Base-by-base conservation (phyloP, 768 basidiomycete species). In the Russula olivacea region DNA sequence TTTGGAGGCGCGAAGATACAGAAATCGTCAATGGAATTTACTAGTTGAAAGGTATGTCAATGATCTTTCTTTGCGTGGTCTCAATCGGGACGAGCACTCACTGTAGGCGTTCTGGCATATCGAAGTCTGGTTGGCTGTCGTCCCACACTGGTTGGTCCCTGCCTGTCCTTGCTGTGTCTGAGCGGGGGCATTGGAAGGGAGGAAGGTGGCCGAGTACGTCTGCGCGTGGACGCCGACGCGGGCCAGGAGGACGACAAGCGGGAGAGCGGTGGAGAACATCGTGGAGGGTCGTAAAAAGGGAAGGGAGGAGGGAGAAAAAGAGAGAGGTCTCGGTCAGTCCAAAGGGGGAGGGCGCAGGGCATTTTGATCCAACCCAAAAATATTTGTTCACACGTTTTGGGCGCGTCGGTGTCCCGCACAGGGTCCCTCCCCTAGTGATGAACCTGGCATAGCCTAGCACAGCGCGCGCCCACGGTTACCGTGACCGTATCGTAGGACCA, bases 61-160 rank as follows among this genome's bases (percentile, higher is more conserved):
- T 25, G 14, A 25, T 3, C 43, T 21, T 17, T 58, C 5, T 15
- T 49, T 49, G 14, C 25, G 12, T 1, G 11, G 23, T 38, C 11
- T 12, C 2, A 21, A 11, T 9, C 38, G 25, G 15, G 14, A 11
- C 15, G 6, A 47, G 36, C 36, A 72, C 82, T 65, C 70, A 84
- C 86, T 64, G 70, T 81, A 85, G 11, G 79, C 81, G 66, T 84
- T 84, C 69, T 91, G 90, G 73, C 89, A 92, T 60, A 73, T 72
- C 4, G 85, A 86, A 4, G 74, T 77, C 72, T 84, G 85, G 71
- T 77, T 81, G 55, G 76, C 72, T 19, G 71, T 74, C 3, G 80
- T 78, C 10, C 85, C 85, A 71, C 90, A 93, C 60, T 79, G 74
- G 71, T 89, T 86, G 15, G 84, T 84, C 17, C 84, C 86, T 9